Evolutionary conservation across 306 rosid genomes (phyloP), one percentile per base, ranked within the genome.

Genomic region (Casuarina equisetifolia): DNA sequence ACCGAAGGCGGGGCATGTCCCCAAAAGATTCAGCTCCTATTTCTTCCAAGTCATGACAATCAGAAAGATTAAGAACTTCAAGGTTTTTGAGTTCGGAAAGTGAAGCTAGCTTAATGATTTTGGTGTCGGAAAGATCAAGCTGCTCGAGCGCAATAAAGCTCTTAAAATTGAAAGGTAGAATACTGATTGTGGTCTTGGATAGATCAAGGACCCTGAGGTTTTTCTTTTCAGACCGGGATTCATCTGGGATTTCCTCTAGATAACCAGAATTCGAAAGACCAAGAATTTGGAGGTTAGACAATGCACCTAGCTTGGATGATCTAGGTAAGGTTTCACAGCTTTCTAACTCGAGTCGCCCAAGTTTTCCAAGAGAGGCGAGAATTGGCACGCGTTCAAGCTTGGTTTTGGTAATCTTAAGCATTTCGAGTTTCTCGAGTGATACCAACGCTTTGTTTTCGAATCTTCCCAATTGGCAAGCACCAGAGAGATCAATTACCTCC

Each of bases 401-500:
- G 40, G 88, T 79, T 66, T 68, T 19, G 19, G 88, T 79, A 72
- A 85, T 70, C 35, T 85, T 81, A 36, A 85, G 9, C 61, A 44
- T 48, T 15, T 67, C 77, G 52, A 85, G 77, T 6, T 76, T 55
- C 57, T 36, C 1, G 35, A 82, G 83, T 5, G 16, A 0, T 2
- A 43, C 3, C 11, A 79, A 66, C 45, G 39, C 13, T 17, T 78
- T 76, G 67, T 75, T 84, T 59, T 2, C 25, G 43, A 85, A 10
- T 25, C 5, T 73, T 19, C 0, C 55, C 67, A 85, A 73, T 36
- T 76, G 73, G 46, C 43, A 59, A 51, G 86, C 79, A 75, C 86
- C 84, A 57, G 84, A 79, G 58, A 85, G 84, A 85, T 85, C 88
- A 82, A 85, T 67, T 55, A 82, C 68, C 78, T 57, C 25, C 16